Conservation (phyloP, 1,284 basidiomycete genomes). For the Moniliophthora roreri region DNA sequence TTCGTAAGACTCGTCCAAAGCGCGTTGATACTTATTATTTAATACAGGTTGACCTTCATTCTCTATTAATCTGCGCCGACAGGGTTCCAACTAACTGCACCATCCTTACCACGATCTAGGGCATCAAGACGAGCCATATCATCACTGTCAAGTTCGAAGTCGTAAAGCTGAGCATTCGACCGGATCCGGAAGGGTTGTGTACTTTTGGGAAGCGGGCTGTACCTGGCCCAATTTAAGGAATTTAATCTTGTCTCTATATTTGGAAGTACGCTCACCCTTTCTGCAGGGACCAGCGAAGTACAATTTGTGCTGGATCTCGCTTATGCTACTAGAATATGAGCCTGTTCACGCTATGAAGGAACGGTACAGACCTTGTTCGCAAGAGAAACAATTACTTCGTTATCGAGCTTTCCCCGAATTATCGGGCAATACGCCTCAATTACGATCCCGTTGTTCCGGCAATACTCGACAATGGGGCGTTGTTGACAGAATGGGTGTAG, state of each 20-base stretch:
- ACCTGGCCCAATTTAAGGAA: background rate
- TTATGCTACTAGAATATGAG: constrained; percentile 34
- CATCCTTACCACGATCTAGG: constrained; percentile 29
- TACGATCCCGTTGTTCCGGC: constrained; percentile 63
- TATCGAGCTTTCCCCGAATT: constrained; percentile 57
- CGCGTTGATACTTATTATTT: background rate
- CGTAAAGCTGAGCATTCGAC: constrained; percentile 69
- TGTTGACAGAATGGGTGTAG: constrained; percentile 87
- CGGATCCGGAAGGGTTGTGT: constrained; percentile 65
- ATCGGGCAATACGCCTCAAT: constrained; percentile 82
- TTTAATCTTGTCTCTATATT: background rate
- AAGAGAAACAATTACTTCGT: constrained; percentile 52
- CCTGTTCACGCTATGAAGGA: background rate
- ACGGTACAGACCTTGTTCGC: constrained; percentile 50
- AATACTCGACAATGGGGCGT: constrained; percentile 76
- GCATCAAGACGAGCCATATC: constrained; percentile 34
- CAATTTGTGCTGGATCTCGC: constrained; percentile 68
- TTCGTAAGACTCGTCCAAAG: background rate
- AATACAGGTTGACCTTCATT: constrained; percentile 2
- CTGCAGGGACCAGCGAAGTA: constrained; percentile 84
- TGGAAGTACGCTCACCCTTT: constrained; percentile 53
- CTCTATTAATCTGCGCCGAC: constrained; percentile 15
- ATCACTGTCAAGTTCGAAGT: constrained; percentile 48
- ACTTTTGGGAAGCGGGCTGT: constrained; percentile 75
- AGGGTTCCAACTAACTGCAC: constrained; percentile 33